Evolutionary conservation across 495 filamentous ascomycete species (phyloP), one percentile per base, ranked within the genome.

Genomic region (Usnea hakonensis): DNA sequence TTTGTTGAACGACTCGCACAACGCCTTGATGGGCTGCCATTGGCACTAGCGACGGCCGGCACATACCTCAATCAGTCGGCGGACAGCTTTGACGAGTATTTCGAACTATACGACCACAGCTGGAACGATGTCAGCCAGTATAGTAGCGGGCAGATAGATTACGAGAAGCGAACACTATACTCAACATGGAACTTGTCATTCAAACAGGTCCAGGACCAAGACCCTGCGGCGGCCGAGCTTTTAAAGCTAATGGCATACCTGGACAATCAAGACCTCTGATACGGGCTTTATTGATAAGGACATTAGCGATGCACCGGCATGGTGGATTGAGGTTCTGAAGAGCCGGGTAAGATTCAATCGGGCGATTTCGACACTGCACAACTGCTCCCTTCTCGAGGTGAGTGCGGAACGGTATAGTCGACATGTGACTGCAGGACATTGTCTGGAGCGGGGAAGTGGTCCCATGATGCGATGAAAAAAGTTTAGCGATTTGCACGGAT

Each of bases 241-340:
- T 71, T 83, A 28, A 62, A 72, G 9, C 62, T 80, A 9, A 77
- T 76, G 73, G 76, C 77, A 57, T 77, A 66, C 56, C 78, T 81
- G 55, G 74, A 79, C 65, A 81, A 78, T 64, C 75, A 77, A 61
- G 78, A 82, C 67, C 71, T 81, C 48, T 81, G 78, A 78, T 79
- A 73, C 55, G 75, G 75, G 59, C 69, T 81, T 32, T 54, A n/a
- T 61, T 61, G 0, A 61, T 0, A 14, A 61, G 48, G 58, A 61
- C 0, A 35, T 61, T 19, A 38, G 48, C 21, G 6, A 61, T 55
- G 21, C 59, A 28, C 59, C 59, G 35, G 32, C 0, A 61, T 61
- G 59, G 59, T 61, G 59, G 59, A 55, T 3, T 54, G 59, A 61
- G 37, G 0, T 61, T 16, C 38, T 2, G n/a, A 60, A 65, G 19